Percentiles rank a stretch among this genome's conserved stretches.
Evolutionary conservation across 345 rosid genomes (phyloP).

Genomic region (Theobroma cacao): DNA sequence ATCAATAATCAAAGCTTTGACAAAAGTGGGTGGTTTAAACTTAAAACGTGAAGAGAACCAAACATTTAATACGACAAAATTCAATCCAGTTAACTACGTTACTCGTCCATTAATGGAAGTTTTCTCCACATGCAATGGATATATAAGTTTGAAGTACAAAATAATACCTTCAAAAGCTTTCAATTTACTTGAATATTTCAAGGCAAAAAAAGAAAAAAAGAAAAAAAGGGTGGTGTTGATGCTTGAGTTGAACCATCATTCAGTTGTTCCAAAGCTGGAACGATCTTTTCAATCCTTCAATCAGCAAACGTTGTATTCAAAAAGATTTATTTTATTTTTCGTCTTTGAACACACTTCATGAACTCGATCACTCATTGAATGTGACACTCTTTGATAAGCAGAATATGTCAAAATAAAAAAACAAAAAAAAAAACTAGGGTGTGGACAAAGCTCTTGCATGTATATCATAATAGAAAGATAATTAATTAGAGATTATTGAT

Average conservation of each 20-base stretch:
- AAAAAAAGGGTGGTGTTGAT: too few species aligned
- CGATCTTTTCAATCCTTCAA: constrained; percentile 9
- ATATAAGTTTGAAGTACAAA: background rate
- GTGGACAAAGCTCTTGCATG: background rate
- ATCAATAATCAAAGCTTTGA: too few species aligned
- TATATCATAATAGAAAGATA: background rate
- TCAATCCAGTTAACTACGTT: background rate
- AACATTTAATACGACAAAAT: background rate
- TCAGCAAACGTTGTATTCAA: constrained; percentile 9
- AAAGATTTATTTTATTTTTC: background rate
- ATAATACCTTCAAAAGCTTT: background rate
- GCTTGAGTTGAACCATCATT: constrained; percentile 8
- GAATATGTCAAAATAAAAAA: background rate
- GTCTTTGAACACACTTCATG: background rate
- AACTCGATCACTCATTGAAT: background rate
- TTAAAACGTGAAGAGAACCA: background rate
- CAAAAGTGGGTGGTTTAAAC: background rate
- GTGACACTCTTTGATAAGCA: background rate
- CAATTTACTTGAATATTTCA: background rate
- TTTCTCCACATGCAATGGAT: background rate
- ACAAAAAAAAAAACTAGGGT: background rate
- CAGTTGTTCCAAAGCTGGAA: background rate
- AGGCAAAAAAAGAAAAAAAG: too few species aligned
- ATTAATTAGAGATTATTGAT: background rate
- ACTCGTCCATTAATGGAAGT: background rate